Evolutionary conservation across 495 filamentous ascomycete species (phyloP).

Genomic region (Penicillium crystallinum): DNA sequence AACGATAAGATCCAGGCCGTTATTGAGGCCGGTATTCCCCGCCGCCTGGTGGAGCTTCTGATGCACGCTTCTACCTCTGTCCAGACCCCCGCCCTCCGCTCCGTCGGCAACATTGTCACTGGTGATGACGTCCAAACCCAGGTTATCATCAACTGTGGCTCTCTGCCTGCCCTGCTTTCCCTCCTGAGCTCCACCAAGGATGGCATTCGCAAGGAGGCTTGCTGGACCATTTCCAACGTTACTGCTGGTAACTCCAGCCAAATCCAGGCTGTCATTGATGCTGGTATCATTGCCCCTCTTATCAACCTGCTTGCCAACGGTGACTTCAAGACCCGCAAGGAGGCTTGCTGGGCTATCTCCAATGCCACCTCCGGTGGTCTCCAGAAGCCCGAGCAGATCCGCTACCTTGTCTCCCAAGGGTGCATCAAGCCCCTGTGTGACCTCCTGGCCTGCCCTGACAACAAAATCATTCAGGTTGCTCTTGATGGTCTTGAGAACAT

Average conservation of each 20-base stretch:
- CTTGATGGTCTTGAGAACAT: conserved; percentile 99
- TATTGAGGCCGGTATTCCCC: conserved; percentile 96
- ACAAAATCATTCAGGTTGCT: conserved; percentile 99
- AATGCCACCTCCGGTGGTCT: conserved; percentile 97
- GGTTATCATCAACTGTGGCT: conserved; percentile 98
- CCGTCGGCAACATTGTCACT: conserved; percentile 98
- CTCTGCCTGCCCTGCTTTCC: conserved; percentile 83
- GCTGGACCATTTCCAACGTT: conserved; percentile 99
- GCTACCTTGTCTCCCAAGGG: conserved; percentile 86
- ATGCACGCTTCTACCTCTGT: conserved; percentile 99
- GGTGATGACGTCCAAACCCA: conserved; percentile 99
- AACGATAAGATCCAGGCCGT: conserved; percentile 99
- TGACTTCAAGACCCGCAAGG: conserved; percentile 98
- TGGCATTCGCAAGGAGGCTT: conserved; percentile 98
- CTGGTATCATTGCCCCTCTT: conserved; percentile 91
- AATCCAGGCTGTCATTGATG: conserved; percentile 95
- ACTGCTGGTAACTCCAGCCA: conserved; percentile 97
- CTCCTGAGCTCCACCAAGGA: conserved; percentile 96
- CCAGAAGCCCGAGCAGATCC: conserved; percentile 97
- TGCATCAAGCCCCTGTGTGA: conserved; percentile 98
- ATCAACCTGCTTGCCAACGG: conserved; percentile 94
- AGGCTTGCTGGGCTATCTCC: conserved; percentile 99
- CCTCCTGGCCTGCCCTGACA: conserved; percentile 92
- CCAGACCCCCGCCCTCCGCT: conserved; percentile 94
- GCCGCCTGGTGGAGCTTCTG: conserved; percentile 91